Evolutionary conservation across 208 protist species (phyloP).

Genomic region (Leishmania martiniquensis): DNA sequence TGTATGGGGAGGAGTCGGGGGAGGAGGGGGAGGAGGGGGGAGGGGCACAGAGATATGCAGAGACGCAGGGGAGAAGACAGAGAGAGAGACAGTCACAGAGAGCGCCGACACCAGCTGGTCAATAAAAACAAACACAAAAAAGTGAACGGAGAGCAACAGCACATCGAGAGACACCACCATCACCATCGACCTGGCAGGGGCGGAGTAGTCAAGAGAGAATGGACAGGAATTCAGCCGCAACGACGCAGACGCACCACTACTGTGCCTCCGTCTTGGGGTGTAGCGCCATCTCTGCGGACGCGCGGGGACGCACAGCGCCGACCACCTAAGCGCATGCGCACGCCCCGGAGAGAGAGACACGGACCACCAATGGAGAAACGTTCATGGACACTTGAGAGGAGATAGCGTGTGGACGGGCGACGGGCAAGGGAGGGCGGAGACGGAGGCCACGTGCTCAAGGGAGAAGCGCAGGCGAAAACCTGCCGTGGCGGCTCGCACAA

Average conservation of each 20-base stretch:
- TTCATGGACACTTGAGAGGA: neutral
- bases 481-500: neutral
- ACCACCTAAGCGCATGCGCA: neutral
- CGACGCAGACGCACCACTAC: neutral
- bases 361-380: neutral
- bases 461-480: neutral
- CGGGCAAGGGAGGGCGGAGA: neutral
- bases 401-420: neutral
- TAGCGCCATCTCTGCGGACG: neutral
- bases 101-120: no score
- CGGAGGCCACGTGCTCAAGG: neutral
- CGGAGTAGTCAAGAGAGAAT: neutral
- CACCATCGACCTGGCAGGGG: neutral
- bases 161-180: neutral
- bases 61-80: neutral
- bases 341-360: neutral
- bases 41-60: neutral
- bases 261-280: neutral
- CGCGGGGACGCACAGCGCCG: neutral
- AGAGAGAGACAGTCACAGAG: neutral
- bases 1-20: neutral
- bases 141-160: neutral
- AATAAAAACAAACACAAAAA: neutral
- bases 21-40: neutral
- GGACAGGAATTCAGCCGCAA: neutral